Base-by-base conservation (phyloP, 1,139 yeast genomes). In the Blastobotrys persicus region DNA sequence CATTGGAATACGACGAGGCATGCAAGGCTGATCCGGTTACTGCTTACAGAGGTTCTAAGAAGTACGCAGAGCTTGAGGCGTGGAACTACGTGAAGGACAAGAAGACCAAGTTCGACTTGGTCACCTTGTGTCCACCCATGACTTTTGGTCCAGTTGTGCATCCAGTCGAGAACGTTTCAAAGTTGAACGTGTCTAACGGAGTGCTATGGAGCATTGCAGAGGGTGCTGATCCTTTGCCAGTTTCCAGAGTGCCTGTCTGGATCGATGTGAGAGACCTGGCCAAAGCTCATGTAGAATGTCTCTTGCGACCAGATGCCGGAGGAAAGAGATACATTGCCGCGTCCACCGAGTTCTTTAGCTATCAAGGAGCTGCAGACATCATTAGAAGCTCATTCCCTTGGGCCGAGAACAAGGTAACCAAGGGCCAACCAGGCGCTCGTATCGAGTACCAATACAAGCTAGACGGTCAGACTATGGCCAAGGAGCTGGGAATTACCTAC, bases 241-340 rank as follows among this genome's bases (percentile, higher is more conserved):
- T 12, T 2, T 18, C 17, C n/a, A 11, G 20, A n/a, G 19, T 31
- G 12, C 31, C 26, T 3, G 17, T 28, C 12, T 60, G 58, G 59
- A 68, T 74, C 38, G 81, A 79, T 56, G 83, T 78, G 2, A 68
- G 82, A 48, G 81, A 79, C 58, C 77, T 76, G 9, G 80, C 82
- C 3, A 61, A 58, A 50, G 80, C 79, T 12, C 83, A 79, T 60
- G 58, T 78, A 9, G 55, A 60, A 37, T 77, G 77, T 0, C 64
- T 76, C 20, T 70, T 68, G 42, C 14, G 66, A 75, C 31, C 43
- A 2, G 54, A 58, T 1, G 59, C 70, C 12, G 61, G 64, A 12
- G 71, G 71, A 23, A 65, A 73, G 57, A 68, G 82, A 46, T 66
- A 71, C 44, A 70, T 75, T 4, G 41, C 41, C 45, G 61, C 73